A percentile compares a stretch with the other conserved stretches of the same genome.
Conservation (phyloP, 2,329 filamentous ascomycete species). For the Graphium sp. region DNA sequence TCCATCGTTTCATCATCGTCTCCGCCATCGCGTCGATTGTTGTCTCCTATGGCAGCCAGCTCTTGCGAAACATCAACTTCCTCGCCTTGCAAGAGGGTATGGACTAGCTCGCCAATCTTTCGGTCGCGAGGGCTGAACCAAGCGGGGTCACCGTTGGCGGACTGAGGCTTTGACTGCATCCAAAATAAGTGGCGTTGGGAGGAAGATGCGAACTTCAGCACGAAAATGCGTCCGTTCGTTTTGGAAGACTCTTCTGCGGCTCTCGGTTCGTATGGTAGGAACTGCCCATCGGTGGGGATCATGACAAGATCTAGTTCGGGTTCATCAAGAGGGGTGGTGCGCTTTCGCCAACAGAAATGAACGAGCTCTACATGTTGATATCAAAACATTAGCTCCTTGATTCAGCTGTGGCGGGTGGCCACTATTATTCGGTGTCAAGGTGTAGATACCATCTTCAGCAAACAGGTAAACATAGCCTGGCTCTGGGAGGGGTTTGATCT, state of each 20-base stretch:
- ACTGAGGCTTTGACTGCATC: conserved; percentile 83
- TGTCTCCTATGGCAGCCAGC: conserved; percentile 44
- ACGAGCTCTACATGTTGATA: conserved; percentile 47
- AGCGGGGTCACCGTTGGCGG: conserved; percentile 46
- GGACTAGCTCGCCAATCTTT: conserved; percentile 77
- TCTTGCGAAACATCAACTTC: conserved; percentile 66
- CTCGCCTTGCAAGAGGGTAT: conserved; percentile 72
- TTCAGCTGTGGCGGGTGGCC: no score
- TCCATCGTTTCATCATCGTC: conserved; percentile 36
- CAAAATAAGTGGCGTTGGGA: conserved; percentile 89
- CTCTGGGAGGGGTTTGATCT: conserved; percentile 55
- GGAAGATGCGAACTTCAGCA: conserved; percentile 84
- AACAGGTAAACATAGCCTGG: conserved; percentile 88
- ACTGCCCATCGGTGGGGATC: conserved; percentile 78
- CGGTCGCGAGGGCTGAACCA: conserved; percentile 75
- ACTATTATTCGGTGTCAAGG: no score
- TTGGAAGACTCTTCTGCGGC: conserved; percentile 40
- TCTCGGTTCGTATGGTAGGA: conserved; percentile 66
- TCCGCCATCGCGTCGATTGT: conserved; percentile 30
- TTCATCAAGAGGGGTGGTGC: conserved; percentile 49
- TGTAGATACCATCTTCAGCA: conserved; percentile 62
- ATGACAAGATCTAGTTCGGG: conserved; percentile 84
- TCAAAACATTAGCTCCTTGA: no score
- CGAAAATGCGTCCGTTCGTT: conserved; percentile 79
- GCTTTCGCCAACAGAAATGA: conserved; percentile 93